Percentiles rank a stretch among this genome's conserved stretches.
These are phyloP conservation scores for Rhododendron molle DNA, from an alignment of 148 eudicot species.

Conservation along the genomic window DNA sequence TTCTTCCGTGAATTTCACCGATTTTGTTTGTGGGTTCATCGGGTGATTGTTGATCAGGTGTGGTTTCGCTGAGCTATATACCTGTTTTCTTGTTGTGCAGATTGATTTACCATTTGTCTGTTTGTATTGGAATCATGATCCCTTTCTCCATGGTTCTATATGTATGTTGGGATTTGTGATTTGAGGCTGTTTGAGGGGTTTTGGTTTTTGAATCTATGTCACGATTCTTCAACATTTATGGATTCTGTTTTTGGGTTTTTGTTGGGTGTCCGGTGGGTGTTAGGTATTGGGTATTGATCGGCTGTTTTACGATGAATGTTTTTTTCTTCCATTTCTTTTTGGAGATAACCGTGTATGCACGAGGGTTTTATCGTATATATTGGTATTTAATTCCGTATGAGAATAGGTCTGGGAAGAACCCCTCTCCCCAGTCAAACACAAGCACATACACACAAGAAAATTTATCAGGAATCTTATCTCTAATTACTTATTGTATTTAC, in stretches of 20 bases:
- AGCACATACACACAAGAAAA: neutral
- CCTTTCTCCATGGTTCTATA: neutral
- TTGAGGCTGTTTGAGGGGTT: neutral
- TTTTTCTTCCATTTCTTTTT: neutral
- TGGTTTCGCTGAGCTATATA: neutral
- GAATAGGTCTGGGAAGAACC: neutral
- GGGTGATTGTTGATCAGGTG: conserved; percentile 3
- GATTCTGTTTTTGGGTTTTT: neutral
- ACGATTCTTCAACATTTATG: neutral
- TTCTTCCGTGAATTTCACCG: neutral
- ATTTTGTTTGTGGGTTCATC: neutral
- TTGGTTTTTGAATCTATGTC: neutral
- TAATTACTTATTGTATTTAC: neutral
- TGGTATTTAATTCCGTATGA: neutral
- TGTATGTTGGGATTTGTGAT: neutral
- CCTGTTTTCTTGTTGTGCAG: neutral
- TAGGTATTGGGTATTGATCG: neutral
- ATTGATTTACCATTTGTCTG: neutral
- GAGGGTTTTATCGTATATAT: neutral
- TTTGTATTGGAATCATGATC: neutral
- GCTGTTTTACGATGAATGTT: neutral
- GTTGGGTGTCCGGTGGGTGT: neutral
- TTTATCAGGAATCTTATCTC: neutral
- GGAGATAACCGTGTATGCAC: neutral
- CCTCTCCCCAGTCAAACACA: neutral